Evolutionary conservation across 1,284 basidiomycete species (phyloP), one percentile per base, ranked within the genome.

Genomic region (Leccinum subrobustum): DNA sequence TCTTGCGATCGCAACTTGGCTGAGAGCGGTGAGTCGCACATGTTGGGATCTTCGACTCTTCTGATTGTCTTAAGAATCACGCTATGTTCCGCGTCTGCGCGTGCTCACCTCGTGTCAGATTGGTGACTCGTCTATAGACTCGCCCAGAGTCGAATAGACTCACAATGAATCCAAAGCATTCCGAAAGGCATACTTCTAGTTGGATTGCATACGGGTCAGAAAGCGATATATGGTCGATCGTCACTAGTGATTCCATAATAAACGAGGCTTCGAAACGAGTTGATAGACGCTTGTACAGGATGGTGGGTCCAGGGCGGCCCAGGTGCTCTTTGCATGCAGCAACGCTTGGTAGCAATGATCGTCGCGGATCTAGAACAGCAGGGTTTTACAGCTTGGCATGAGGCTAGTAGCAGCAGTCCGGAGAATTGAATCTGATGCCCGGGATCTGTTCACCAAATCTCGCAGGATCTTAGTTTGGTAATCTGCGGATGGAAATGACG

Each of bases 351-450:
- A 50, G 39, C 57, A 42, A 52, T 35, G 18, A 25, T n/a, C 9
- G 4, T 20, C 11, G 33, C 42, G 7, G 48, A 57, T 60, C 60
- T n/a, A 23, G 29, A 35, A 39, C 12, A 6, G 16, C 29, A 7
- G 42, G 23, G 29, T 33, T 69, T 60, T 66, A 70, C 69, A 71
- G 69, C 72, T 73, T 74, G 69, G 70, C 62, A 50, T 6, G 58
- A 4, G 54, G 55, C 23, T 51, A 58, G 50, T 65, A 12, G 59
- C 47, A 39, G 6, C 44, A 9, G 14, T 4, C 57, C 42, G 59
- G 57, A 59, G 50, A 63, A 60, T 54, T 18, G 4, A n/a, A 64
- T 70, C 56, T 35, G 44, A 20, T 20, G 23, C 29, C 51, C 9
- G 31, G 39, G 42, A 56, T 65, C 53, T 31, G 1, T 16, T 1